These are phyloP conservation scores for Gelatoporia subvermispora DNA, from an alignment of 768 basidiomycete species.

Conservation along the genomic window DNA sequence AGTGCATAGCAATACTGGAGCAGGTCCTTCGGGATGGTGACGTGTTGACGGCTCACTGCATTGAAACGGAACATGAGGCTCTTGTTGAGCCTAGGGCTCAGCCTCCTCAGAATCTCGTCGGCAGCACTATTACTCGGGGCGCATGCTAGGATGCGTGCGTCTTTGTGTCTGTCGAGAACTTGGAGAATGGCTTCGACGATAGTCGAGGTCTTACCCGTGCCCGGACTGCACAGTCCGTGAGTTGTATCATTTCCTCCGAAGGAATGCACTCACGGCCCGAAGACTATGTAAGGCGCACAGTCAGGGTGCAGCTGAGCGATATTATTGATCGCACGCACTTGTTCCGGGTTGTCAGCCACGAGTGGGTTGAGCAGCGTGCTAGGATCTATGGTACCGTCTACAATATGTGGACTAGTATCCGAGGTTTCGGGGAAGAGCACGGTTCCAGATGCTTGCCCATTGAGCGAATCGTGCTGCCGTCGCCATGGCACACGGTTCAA, in stretches of 20 bases:
- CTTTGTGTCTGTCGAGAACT: constrained; percentile 17
- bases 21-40: constrained; percentile 29
- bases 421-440: neutral
- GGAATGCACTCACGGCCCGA: constrained; percentile 48
- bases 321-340: constrained; percentile 43
- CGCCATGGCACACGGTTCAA: constrained; percentile 51
- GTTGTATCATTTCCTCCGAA: neutral
- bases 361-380: constrained; percentile 31
- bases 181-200: constrained; percentile 32
- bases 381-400: constrained; percentile 32
- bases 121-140: constrained; percentile 34
- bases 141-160: constrained; percentile 27
- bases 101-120: constrained; percentile 27
- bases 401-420: neutral
- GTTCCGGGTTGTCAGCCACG: constrained; percentile 41
- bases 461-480: constrained; percentile 56
- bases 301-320: constrained; percentile 42
- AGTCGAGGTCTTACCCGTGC: constrained; percentile 35
- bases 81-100: constrained; percentile 12
- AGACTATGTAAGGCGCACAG: constrained; percentile 50
- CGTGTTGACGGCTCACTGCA: constrained; percentile 36
- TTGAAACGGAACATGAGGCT: constrained; percentile 51
- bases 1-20: constrained; percentile 34
- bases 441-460: neutral
- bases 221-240: constrained; percentile 27